phyloP scores from a whole-genome alignment of 148 eudicot genomes.

The Mesembryanthemum crystallinum region DNA sequence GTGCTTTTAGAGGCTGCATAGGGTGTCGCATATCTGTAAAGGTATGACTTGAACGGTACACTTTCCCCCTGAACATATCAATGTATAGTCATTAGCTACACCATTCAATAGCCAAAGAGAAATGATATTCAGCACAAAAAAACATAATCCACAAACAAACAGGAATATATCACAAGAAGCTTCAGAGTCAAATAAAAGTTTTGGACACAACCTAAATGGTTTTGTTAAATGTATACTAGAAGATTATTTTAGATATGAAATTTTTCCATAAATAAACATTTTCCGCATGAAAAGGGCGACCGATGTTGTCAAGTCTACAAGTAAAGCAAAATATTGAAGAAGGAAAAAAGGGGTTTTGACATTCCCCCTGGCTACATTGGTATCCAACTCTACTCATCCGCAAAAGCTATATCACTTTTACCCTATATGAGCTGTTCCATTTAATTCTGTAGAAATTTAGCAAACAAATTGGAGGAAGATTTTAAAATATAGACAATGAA shows the following conservation, averaged over 20 bases:
- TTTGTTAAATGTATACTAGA: not conserved
- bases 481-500: not conserved
- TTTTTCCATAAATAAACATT: too few species aligned
- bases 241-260: too few species aligned
- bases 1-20: slow-evolving; percentile 66
- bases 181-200: not conserved
- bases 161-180: not conserved
- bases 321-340: not conserved
- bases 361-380: not conserved
- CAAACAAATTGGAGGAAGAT: not conserved
- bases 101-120: not conserved
- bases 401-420: not conserved
- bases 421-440: not conserved
- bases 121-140: not conserved
- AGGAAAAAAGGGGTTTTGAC: not conserved
- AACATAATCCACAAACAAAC: not conserved
- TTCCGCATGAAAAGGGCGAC: too few species aligned
- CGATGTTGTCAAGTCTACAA: not conserved
- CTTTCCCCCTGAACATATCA: slow-evolving; percentile 65
- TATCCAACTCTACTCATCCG: not conserved
- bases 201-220: not conserved
- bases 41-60: slow-evolving; percentile 69
- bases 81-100: not conserved
- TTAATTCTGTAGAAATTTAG: not conserved
- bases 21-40: slow-evolving; percentile 77